Evolutionary conservation across 2,329 filamentous ascomycete genomes (phyloP).

Genomic region (Beauveria varroae): DNA sequence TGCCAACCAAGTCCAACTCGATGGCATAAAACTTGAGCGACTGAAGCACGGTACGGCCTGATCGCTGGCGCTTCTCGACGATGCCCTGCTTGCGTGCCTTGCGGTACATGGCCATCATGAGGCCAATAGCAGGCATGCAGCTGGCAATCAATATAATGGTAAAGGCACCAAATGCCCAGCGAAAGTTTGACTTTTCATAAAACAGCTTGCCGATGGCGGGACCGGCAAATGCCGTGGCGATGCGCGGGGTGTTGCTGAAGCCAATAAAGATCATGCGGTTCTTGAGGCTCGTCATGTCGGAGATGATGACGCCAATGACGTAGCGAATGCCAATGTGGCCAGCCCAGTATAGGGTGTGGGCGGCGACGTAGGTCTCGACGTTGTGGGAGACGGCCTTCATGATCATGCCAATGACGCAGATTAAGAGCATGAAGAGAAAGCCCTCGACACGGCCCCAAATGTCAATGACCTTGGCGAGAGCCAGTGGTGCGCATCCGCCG

Average conservation of each 20-base stretch:
- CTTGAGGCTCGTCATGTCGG: slow-evolving; percentile 34
- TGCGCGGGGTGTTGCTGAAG: slow-evolving; percentile 35
- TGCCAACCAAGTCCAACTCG: slow-evolving; percentile 52
- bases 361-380: slow-evolving; percentile 51
- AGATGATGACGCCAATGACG: slow-evolving; percentile 33
- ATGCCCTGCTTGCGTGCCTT: slow-evolving; percentile 12
- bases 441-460: slow-evolving; percentile 41
- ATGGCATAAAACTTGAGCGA: slow-evolving; percentile 45
- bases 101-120: slow-evolving; percentile 20
- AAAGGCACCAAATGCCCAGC: slow-evolving; percentile 53
- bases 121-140: slow-evolving; percentile 26
- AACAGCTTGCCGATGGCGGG: slow-evolving; percentile 32
- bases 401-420: slow-evolving; percentile 46
- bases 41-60: slow-evolving; percentile 37
- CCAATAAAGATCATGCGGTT: slow-evolving; percentile 38
- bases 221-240: slow-evolving; percentile 38
- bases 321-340: slow-evolving; percentile 39
- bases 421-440: slow-evolving; percentile 33
- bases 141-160: slow-evolving; percentile 52
- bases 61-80: slow-evolving; percentile 37
- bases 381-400: slow-evolving; percentile 56
- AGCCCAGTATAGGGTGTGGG: slow-evolving; percentile 56
- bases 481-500: slow-evolving; percentile 29
- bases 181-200: slow-evolving; percentile 30
- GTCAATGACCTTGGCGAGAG: slow-evolving; percentile 41